Percentiles rank a stretch among this genome's conserved stretches.
Conservation (phyloP, 495 filamentous ascomycete genomes). For the Penicillium mononematosum region DNA sequence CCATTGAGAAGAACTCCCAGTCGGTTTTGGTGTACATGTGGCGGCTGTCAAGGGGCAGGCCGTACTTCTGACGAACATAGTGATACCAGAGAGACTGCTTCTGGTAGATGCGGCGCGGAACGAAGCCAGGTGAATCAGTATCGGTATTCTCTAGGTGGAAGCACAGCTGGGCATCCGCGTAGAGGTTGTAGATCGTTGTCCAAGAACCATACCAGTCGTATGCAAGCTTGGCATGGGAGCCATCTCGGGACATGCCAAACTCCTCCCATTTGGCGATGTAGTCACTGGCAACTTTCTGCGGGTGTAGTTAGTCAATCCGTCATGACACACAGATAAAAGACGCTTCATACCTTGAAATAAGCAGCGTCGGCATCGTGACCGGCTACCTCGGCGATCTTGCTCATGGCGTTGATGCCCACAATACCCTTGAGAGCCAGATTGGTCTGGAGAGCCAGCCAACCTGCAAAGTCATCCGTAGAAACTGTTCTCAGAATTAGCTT, state of each 20-base stretch:
- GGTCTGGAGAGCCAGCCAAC: slow-evolving; percentile 87
- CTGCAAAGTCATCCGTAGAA: slow-evolving; percentile 94
- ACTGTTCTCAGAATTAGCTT: slow-evolving; percentile 33
- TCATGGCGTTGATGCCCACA: slow-evolving; percentile 92
- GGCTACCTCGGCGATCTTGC: slow-evolving; percentile 69
- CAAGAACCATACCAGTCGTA: slow-evolving; percentile 95
- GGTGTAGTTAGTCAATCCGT: not conserved
- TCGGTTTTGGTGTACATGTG: slow-evolving; percentile 88
- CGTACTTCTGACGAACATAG: slow-evolving; percentile 76
- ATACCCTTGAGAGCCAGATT: slow-evolving; percentile 94
- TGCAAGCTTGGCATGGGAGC: slow-evolving; percentile 81
- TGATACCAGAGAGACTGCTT: slow-evolving; percentile 86
- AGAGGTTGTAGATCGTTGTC: slow-evolving; percentile 93
- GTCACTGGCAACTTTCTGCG: slow-evolving; percentile 61
- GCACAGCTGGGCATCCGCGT: slow-evolving; percentile 76
- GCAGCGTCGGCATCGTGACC: slow-evolving; percentile 65
- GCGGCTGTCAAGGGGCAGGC: slow-evolving; percentile 82
- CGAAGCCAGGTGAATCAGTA: slow-evolving; percentile 44
- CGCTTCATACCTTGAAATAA: slow-evolving; percentile 55
- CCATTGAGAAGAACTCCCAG: slow-evolving; percentile 90
- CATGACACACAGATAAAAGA: not conserved
- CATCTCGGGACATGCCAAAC: slow-evolving; percentile 76
- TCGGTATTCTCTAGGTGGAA: slow-evolving; percentile 63
- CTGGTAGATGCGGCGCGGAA: slow-evolving; percentile 74
- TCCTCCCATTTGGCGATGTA: slow-evolving; percentile 86